Evolutionary conservation across 1,284 basidiomycete species (phyloP).

Genomic region (Irpex sp.): DNA sequence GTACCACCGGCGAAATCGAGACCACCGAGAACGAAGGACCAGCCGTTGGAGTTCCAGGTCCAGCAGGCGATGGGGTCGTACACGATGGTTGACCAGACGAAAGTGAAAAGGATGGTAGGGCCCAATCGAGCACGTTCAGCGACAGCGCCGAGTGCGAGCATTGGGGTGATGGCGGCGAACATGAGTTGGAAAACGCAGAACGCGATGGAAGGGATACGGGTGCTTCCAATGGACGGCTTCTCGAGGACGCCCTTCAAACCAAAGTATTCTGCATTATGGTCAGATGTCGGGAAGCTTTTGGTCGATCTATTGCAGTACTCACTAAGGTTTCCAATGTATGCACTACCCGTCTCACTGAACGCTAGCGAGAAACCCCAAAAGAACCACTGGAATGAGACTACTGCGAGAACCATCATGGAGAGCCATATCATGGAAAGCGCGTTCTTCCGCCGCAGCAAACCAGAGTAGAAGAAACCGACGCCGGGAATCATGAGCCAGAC

Average conservation of each 20-base stretch:
- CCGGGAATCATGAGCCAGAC: conserved; percentile 95
- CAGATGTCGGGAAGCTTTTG: background rate
- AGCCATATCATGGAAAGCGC: conserved; percentile 92
- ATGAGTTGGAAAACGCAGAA: conserved; percentile 90
- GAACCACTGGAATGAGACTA: conserved; percentile 50
- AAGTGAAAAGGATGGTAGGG: conserved; percentile 86
- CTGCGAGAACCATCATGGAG: conserved; percentile 69
- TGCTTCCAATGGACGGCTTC: conserved; percentile 70
- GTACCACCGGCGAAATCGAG: conserved; percentile 96
- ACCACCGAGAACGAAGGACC: conserved; percentile 77
- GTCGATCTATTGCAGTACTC: background rate
- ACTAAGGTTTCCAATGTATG: conserved; percentile 39
- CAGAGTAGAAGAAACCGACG: conserved; percentile 89
- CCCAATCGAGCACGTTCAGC: conserved; percentile 89
- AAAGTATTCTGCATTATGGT: conserved; percentile 57
- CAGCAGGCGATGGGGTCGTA: conserved; percentile 93
- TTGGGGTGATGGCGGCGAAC: conserved; percentile 85
- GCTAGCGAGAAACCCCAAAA: conserved; percentile 48
- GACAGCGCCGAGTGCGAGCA: conserved; percentile 87
- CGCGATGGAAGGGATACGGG: conserved; percentile 75
- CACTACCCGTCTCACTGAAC: conserved; percentile 44
- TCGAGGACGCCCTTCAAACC: conserved; percentile 80
- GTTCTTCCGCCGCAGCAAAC: conserved; percentile 82
- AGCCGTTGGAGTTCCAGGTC: conserved; percentile 93
- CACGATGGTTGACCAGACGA: conserved; percentile 90